Conservation (phyloP, 1,284 basidiomycete species). For the Marasmius fiardii region DNA sequence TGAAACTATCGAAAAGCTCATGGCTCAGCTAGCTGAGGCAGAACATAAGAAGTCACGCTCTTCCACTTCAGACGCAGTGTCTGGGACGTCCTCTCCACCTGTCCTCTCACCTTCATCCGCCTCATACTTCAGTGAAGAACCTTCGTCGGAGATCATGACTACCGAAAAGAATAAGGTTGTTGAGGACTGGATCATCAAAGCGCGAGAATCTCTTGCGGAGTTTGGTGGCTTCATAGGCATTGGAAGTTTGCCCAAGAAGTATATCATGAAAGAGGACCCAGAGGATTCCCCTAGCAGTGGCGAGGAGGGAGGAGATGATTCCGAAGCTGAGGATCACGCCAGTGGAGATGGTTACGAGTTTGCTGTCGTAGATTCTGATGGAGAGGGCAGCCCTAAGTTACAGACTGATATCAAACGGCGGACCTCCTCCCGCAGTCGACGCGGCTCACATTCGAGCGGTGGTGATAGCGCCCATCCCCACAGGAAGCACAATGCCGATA, state of each 20-base stretch:
- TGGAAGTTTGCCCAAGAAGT: slow-evolving; percentile 47
- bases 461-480: slow-evolving; percentile 20
- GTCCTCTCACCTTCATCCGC: slow-evolving; percentile 32
- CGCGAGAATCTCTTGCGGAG: slow-evolving; percentile 60
- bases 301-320: slow-evolving; percentile 31
- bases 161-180: slow-evolving; percentile 40
- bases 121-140: slow-evolving; percentile 22
- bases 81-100: slow-evolving; percentile 29
- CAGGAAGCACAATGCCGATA: slow-evolving; percentile 29
- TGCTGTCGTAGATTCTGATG: slow-evolving; percentile 26
- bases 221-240: slow-evolving; percentile 63
- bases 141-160: slow-evolving; percentile 19
- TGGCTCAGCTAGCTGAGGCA: slow-evolving; percentile 59
- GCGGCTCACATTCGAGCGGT: slow-evolving; percentile 34
- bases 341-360: slow-evolving; percentile 28
- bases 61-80: slow-evolving; percentile 21
- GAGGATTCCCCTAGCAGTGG: slow-evolving; percentile 35
- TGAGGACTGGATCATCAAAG: slow-evolving; percentile 71
- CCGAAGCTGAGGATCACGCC: slow-evolving; percentile 32
- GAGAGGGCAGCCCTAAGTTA: slow-evolving; percentile 21
- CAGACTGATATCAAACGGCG: slow-evolving; percentile 18
- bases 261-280: slow-evolving; percentile 42
- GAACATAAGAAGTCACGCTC: slow-evolving; percentile 32
- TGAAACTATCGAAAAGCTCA: slow-evolving; percentile 62
- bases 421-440: slow-evolving; percentile 25